phyloP scores from a whole-genome alignment of 2,329 filamentous ascomycete genomes.

The Botrytis fabae region DNA sequence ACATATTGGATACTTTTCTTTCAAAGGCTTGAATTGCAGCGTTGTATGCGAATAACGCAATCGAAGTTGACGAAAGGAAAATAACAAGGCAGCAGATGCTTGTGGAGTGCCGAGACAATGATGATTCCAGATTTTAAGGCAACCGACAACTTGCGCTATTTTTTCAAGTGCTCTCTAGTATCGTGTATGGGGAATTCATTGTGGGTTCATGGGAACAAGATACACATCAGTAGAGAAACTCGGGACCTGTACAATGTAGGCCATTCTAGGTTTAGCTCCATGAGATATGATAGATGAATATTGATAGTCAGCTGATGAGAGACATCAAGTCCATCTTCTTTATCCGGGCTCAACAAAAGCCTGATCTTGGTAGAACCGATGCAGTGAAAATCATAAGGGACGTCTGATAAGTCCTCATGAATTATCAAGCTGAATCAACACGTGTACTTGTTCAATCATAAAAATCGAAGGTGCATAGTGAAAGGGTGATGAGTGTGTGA shows the following conservation, averaged over 20 bases:
- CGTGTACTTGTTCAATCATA: neutral
- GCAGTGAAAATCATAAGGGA: neutral
- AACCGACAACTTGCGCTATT: constrained; percentile 1
- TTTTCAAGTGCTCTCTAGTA: neutral
- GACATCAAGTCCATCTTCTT: neutral
- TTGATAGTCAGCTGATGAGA: constrained; percentile 7
- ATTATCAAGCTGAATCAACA: neutral
- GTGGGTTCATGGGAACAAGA: neutral
- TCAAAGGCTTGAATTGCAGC: neutral
- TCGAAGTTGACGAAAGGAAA: constrained; percentile 13
- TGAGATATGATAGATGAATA: neutral
- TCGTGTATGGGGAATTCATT: neutral
- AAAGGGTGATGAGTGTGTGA: neutral
- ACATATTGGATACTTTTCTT: neutral
- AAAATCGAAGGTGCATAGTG: neutral
- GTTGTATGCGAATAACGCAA: constrained; percentile 1
- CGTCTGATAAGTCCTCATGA: neutral
- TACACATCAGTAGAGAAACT: constrained; percentile 9
- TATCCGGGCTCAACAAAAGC: neutral
- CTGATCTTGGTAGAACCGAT: neutral
- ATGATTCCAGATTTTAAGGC: neutral
- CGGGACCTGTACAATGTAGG: neutral
- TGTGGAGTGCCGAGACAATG: constrained; percentile 5
- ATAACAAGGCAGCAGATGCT: neutral
- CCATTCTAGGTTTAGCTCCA: constrained; percentile 6